These are phyloP conservation scores for Diaporthe nobilis DNA, from an alignment of 2,329 filamentous ascomycete species.

Conservation along the genomic window DNA sequence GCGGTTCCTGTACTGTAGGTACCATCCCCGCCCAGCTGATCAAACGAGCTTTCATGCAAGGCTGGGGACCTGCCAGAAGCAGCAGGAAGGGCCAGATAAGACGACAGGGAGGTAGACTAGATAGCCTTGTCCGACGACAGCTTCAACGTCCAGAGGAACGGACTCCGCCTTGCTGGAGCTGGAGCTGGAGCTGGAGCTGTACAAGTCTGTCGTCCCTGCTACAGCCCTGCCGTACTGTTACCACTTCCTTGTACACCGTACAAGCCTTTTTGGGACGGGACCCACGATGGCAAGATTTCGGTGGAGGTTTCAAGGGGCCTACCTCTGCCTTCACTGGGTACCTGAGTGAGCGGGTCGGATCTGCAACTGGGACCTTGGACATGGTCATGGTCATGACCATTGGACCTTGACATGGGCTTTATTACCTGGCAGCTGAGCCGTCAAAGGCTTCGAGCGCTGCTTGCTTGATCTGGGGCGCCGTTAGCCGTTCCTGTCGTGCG, in stretches of 20 bases:
- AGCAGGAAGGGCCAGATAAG: not conserved
- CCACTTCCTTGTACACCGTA: not conserved
- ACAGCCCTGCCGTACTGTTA: constrained; percentile 17
- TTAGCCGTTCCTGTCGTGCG: constrained; percentile 19
- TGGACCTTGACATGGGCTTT: constrained; percentile 22
- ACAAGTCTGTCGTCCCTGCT: not conserved
- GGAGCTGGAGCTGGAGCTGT: not conserved
- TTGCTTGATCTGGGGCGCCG: constrained; percentile 3
- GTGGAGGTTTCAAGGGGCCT: constrained; percentile 41
- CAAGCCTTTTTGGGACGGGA: constrained; percentile 10
- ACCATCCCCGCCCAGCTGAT: not conserved
- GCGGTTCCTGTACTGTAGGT: not conserved
- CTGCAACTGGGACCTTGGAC: constrained; percentile 23
- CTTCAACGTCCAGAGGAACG: not conserved
- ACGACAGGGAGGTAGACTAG: not conserved
- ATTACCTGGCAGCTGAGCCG: constrained; percentile 26
- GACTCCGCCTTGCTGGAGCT: not conserved
- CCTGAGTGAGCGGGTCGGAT: constrained; percentile 33
- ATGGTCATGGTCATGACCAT: constrained; percentile 11
- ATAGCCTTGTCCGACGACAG: not conserved
- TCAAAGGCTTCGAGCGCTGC: constrained; percentile 13
- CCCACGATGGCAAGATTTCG: constrained; percentile 42
- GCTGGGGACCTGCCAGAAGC: not conserved
- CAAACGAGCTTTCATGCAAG: constrained; percentile 28
- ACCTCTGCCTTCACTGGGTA: constrained; percentile 36